Conservation (phyloP, 257 asterid genomes). For the Lycium barbarum region DNA sequence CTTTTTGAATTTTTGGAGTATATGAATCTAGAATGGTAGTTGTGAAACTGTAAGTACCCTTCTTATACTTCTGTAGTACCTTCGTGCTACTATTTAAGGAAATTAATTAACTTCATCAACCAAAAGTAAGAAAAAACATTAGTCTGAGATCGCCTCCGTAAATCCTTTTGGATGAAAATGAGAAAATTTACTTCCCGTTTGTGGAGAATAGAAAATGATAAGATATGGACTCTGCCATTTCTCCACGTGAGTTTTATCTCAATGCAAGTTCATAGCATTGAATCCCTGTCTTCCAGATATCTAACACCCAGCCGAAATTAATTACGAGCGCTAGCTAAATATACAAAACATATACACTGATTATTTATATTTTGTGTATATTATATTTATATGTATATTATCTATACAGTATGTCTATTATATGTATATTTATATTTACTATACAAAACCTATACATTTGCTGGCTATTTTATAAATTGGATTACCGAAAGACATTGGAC, state of each 20-base stretch:
- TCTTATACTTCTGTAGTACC: conserved; percentile 3
- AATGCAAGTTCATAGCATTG: background rate
- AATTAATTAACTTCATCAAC: conserved; percentile 1
- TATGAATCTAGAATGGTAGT: background rate
- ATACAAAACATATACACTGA: no score
- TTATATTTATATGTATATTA: no score
- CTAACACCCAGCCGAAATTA: no score
- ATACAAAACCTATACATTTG: no score
- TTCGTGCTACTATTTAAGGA: conserved; percentile 3
- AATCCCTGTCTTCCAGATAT: no score
- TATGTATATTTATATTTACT: no score
- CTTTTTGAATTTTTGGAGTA: conserved; percentile 8
- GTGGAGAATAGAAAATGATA: conserved; percentile 3
- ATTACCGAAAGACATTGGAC: no score
- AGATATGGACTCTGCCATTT: background rate
- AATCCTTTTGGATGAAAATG: background rate
- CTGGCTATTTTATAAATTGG: no score
- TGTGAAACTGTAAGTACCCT: background rate
- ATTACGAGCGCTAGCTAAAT: no score
- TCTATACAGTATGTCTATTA: no score
- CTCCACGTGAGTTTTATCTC: conserved; percentile 6
- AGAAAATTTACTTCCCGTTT: background rate
- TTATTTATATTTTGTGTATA: no score
- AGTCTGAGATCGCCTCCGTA: background rate
- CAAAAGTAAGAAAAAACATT: background rate